Evolutionary conservation across 2,329 filamentous ascomycete genomes (phyloP), one percentile per base, ranked within the genome.

Genomic region (Hymenoscyphus salicellus): DNA sequence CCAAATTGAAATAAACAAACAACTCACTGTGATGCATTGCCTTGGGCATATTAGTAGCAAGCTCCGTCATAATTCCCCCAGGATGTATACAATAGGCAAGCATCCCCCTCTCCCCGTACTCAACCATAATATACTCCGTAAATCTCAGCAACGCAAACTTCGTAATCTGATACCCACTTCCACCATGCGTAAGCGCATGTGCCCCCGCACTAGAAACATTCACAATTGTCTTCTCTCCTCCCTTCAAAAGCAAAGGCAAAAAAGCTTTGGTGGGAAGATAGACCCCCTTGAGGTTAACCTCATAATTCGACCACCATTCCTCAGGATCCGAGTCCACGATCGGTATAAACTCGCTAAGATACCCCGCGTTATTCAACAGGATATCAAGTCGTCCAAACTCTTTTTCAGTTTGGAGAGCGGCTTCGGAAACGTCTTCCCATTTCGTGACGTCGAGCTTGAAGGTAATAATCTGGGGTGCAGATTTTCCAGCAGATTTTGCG

Each of bases 101-200:
- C 2, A 82, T 60, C 2, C 80, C 80, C 66, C 82, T 43, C 55
- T 76, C 69, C 2, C 69, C 75, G 68, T 84, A 81, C 56, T 85
- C 84, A 0, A 72, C 72, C 46, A 77, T 75, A 8, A 83, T 66
- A 66, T 79, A 81, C 69, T 86, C 83, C 0, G 79, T 81, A 55
- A 86, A 76, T 11, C 82, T 76, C 17, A 80, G 69, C 38, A 84
- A 62, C 6, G 82, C 83, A 46, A 83, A 75, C 70, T 86, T 86
- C 28, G 77, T 75, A 1, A 77, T 78, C 62, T 78, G 75, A 64
- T 86, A 86, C 3, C 76, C 77, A 26, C 78, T 79, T 0, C 72
- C 73, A n/a, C 80, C 78, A 0, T 70, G 69, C 2, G 70, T 65
- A 20, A 78, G 70, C 61, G 76, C 65, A 62, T 77, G 75, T 0